Conservation (phyloP, 139 green algal genomes). For the Coelastrella sp. region DNA sequence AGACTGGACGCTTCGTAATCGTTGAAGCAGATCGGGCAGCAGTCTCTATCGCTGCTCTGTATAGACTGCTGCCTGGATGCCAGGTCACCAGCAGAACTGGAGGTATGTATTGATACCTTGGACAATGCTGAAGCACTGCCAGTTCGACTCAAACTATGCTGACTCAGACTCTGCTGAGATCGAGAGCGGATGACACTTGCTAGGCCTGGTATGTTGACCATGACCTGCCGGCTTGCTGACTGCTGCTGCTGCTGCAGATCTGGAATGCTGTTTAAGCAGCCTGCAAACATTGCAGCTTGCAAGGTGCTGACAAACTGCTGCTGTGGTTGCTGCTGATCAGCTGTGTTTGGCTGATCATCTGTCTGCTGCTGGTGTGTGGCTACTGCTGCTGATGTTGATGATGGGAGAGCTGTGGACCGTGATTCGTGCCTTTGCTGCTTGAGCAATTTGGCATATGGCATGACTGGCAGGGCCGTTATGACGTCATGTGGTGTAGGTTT, state of each 20-base stretch:
- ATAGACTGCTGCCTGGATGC: background rate
- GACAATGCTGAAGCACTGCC: background rate
- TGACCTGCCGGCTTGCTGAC: background rate
- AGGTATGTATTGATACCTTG: no score
- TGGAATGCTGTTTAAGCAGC: background rate
- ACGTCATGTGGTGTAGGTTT: slow-evolving; percentile 7
- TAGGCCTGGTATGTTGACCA: no score
- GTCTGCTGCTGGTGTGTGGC: background rate
- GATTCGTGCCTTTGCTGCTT: background rate
- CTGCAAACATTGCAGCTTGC: background rate
- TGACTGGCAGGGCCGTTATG: slow-evolving; percentile 3
- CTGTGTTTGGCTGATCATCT: no score
- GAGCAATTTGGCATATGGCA: background rate
- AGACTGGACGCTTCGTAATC: background rate
- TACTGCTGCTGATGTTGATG: background rate
- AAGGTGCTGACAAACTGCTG: background rate
- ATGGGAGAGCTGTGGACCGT: no score
- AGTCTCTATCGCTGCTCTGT: background rate
- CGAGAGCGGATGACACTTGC: no score
- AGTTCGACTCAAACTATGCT: background rate
- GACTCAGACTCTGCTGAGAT: background rate
- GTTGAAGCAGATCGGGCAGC: slow-evolving; percentile 30
- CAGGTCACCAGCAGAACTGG: no score
- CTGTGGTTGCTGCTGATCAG: background rate
- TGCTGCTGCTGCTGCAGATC: background rate